Conservation (phyloP, 257 asterid species). For the Nicotiana obtusifolia region DNA sequence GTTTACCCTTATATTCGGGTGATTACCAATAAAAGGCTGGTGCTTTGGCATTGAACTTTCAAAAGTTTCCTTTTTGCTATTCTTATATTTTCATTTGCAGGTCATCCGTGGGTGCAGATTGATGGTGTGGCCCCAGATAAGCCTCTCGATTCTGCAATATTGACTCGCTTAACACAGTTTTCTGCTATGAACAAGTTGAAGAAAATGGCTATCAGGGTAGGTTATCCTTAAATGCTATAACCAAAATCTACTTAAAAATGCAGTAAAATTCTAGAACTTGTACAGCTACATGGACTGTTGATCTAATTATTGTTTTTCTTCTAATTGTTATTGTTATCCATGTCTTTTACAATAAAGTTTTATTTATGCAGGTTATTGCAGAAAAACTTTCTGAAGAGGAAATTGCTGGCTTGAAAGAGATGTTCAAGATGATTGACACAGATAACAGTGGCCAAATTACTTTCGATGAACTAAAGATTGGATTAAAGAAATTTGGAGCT, state of each 20-base stretch:
- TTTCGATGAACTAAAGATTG: constrained; percentile 73
- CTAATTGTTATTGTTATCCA: neutral
- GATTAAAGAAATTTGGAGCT: constrained; percentile 70
- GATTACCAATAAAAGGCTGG: neutral
- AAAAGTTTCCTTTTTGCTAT: neutral
- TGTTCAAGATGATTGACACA: constrained; percentile 71
- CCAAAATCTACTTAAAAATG: too few species aligned
- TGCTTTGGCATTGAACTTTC: neutral
- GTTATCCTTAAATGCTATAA: too few species aligned
- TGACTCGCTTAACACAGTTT: constrained; percentile 59
- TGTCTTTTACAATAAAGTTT: neutral
- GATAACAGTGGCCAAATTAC: constrained; percentile 88
- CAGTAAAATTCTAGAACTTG: too few species aligned
- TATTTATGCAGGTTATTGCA: constrained; percentile 58
- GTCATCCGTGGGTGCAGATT: constrained; percentile 72
- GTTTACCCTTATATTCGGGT: neutral
- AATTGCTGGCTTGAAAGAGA: constrained; percentile 80
- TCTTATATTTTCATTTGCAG: constrained; percentile 19
- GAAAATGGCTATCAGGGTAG: constrained; percentile 71
- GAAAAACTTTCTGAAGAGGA: constrained; percentile 84
- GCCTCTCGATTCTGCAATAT: constrained; percentile 68
- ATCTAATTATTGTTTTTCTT: too few species aligned
- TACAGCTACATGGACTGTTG: neutral
- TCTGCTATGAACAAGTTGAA: constrained; percentile 65
- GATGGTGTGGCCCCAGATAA: constrained; percentile 62